These are phyloP conservation scores for Cutaneotrichosporon arboriforme DNA, from an alignment of 1,284 basidiomycete genomes.

Conservation along the genomic window DNA sequence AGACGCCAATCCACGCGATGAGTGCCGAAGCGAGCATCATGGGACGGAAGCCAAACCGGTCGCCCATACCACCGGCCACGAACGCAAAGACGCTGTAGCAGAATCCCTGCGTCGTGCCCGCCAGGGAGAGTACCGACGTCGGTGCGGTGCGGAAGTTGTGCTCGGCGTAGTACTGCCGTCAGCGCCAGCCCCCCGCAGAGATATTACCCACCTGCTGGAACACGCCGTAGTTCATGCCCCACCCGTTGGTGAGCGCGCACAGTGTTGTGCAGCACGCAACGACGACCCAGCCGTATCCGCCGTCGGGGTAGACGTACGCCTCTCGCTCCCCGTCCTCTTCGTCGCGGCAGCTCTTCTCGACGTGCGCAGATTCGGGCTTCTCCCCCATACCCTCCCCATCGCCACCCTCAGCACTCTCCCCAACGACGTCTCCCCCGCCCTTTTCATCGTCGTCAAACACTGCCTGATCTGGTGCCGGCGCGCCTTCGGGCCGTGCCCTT, in stretches of 20 bases:
- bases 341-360: not conserved
- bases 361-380: not conserved
- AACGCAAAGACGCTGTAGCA: constrained; percentile 6
- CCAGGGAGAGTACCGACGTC: constrained; percentile 22
- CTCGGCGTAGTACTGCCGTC: constrained; percentile 26
- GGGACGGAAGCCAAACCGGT: constrained; percentile 28
- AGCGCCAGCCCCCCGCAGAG: not conserved
- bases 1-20: constrained; percentile 26
- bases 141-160: constrained; percentile 14
- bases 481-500: not conserved
- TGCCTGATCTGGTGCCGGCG: not conserved
- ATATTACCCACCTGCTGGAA: constrained; percentile 25
- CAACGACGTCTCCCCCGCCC: not conserved
- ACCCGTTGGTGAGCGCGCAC: constrained; percentile 25
- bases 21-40: constrained; percentile 18
- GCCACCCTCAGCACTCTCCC: not conserved
- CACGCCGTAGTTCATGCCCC: constrained; percentile 34
- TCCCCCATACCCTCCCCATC: not conserved
- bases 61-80: constrained; percentile 12
- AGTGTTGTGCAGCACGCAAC: constrained; percentile 29
- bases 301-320: constrained; percentile 41
- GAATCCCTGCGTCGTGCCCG: constrained; percentile 9
- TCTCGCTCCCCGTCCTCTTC: not conserved
- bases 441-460: constrained; percentile 4
- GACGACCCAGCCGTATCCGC: constrained; percentile 43